A percentile compares a stretch with the other conserved stretches of the same genome.
Evolutionary conservation across 345 rosid genomes (phyloP).

Genomic region (Syzygium jambos): DNA sequence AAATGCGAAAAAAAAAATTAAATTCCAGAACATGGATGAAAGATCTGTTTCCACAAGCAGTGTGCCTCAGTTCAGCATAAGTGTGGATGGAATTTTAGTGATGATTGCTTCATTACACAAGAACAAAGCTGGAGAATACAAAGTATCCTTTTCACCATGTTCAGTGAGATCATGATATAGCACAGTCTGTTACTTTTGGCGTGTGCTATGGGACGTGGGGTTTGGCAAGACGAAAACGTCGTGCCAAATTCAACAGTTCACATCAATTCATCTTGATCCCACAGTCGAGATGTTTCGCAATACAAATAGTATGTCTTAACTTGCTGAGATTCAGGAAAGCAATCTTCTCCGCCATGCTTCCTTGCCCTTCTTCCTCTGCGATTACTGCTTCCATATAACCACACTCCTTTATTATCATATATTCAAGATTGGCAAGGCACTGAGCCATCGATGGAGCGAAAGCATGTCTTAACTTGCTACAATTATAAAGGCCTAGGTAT

Average conservation of each 20-base stretch:
- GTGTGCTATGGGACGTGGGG: neutral
- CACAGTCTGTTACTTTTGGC: no score
- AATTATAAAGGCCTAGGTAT: fast-evolving
- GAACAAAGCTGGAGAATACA: neutral
- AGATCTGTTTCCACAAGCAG: no score
- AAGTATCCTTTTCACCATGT: neutral
- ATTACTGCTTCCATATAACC: neutral
- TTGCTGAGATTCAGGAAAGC: fast-evolving
- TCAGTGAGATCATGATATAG: neutral
- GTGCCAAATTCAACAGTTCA: neutral
- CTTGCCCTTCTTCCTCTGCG: neutral
- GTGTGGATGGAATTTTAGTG: no score
- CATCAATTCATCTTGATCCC: neutral
- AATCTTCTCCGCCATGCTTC: fast-evolving
- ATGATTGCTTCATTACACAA: neutral
- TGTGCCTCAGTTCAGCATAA: no score
- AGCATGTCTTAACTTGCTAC: neutral
- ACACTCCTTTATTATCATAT: neutral
- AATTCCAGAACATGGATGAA: no score
- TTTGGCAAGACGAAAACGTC: neutral
- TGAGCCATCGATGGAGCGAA: neutral
- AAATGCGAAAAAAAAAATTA: no score
- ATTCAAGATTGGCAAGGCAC: fast-evolving
- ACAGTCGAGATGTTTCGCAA: no score
- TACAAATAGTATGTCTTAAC: no score